Base-by-base conservation (phyloP, 2,329 filamentous ascomycete species). In the Samsoniella hepiali region DNA sequence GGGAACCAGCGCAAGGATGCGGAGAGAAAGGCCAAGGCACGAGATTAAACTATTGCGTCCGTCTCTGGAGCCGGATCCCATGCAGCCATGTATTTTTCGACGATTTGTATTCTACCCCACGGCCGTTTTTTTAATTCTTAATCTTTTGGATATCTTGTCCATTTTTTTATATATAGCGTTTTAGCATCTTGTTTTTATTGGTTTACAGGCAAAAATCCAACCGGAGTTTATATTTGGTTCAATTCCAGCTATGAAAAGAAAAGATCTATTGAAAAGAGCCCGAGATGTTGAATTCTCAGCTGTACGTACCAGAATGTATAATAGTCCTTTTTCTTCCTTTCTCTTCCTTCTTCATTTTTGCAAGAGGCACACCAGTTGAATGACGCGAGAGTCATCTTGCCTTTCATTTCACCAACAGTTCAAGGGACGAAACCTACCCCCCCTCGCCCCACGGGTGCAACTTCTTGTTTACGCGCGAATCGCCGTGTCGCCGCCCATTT, bases 401-500 rank as follows among this genome's bases (percentile, higher is more conserved):
- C 22, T 22, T n/a, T 38, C 29, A 40, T n/a, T 36, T 32, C 47
- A n/a, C 42, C 45, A 47, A 47, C 38, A 40, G 38, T 40, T 34
- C 38, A 40, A 40, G 38, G 38, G 38, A 40, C 38, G 29, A 49
- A 38, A 36, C 44, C 34, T 50, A 44, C 17, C 11, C 22, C 54
- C 11, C 44, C 9, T 17, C 44, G 9, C 38, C 40, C 44, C 44
- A 49, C n/a, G 34, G 40, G 56, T 58, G 17, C 42, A 11, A 15
- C 22, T 56, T 27, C 15, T 15, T 15, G 49, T 58, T 67, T 65
- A 75, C 54, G 67, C 70, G 10, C 66, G 63, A 64, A 70, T 63
- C 8, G 50, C 40, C 50, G 85, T 87, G 80, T 87, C 85, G 22
- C 84, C 84, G 63, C 84, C 83, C 83, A 87, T 85, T 78, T 87